These are phyloP conservation scores for Acanthamoeba rhysodes DNA, from an alignment of 208 protist genomes.

Conservation along the genomic window DNA sequence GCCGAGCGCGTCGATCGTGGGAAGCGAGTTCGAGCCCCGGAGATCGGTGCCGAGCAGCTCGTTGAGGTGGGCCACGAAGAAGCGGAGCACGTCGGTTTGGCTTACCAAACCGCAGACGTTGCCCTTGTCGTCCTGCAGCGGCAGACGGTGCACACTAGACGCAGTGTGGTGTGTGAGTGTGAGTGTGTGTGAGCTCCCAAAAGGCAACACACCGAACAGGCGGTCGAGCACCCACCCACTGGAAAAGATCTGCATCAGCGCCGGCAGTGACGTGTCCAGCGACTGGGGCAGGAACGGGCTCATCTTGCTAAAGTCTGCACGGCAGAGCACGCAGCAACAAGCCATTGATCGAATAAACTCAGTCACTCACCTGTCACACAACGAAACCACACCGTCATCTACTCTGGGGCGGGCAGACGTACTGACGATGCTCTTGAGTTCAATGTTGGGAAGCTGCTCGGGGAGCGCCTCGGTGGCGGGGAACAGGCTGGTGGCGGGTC, in stretches of 20 bases:
- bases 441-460: constrained; percentile 56
- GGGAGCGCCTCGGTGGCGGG: neutral
- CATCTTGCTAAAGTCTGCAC: constrained; percentile 71
- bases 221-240: neutral
- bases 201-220: neutral
- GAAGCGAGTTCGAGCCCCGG: neutral
- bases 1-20: neutral
- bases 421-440: constrained; percentile 61
- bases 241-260: constrained; percentile 42
- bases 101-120: constrained; percentile 33
- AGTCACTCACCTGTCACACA: neutral
- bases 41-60: constrained; percentile 49
- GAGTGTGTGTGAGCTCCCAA: neutral
- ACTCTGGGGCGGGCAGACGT: neutral
- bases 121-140: constrained; percentile 39
- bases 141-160: constrained; percentile 18
- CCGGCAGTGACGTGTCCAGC: constrained; percentile 16
- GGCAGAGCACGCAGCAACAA: neutral
- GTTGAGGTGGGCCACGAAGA: neutral
- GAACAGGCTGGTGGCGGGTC: constrained; percentile 32
- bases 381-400: neutral
- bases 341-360: too few species aligned
- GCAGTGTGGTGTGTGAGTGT: neutral
- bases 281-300: constrained; percentile 52
- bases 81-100: constrained; percentile 51